Base-by-base conservation (phyloP, 2,329 filamentous ascomycete species). In the Didymella exigua region DNA sequence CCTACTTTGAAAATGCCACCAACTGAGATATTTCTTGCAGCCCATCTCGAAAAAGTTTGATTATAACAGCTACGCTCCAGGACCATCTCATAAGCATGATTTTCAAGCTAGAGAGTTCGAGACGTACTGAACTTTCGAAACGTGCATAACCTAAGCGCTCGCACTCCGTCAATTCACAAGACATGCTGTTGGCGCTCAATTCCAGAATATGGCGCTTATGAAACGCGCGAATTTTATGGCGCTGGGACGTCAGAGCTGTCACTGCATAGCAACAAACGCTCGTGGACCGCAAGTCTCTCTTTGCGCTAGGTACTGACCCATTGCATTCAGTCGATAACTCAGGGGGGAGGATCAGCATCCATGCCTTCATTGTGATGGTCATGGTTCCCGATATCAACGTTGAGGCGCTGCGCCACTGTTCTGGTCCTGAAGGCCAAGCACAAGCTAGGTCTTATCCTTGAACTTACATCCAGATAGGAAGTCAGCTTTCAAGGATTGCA, bases 171-270 rank as follows among this genome's bases (percentile, higher is more conserved):
- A n/a, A 6, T 21, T 8, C n/a, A 24, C 11, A n/a, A 6, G 19
- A 19, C 34, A 16, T n/a, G 8, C 41, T 18, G 21, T 33, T 46
- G 24, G 24, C 23, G 23, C 30, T 29, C 27, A 10, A 29, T 36
- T 26, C 29, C 41, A 41, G 34, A 46, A 36, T 29, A 37, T n/a
- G 24, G 37, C 31, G 23, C n/a, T 43, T 27, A 16, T 48, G 48
- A 43, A 56, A 51, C 48, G 38, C 23, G 48, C 48, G 13, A 42
- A 37, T 48, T 44, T 29, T 26, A 29, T 37, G 44, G 34, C 36
- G 47, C 59, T 56, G 49, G 47, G 54, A 60, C 51, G 41, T 63
- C 59, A 58, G 40, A 52, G 33, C 57, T 62, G 59, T 57, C 59
- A 62, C 43, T 51, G 44, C 48, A 49, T 26, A 30, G 30, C 49